A percentile compares a stretch with the other conserved stretches of the same genome.
Conservation (phyloP, 768 basidiomycete species). For the Rhizopogon vesiculosus region DNA sequence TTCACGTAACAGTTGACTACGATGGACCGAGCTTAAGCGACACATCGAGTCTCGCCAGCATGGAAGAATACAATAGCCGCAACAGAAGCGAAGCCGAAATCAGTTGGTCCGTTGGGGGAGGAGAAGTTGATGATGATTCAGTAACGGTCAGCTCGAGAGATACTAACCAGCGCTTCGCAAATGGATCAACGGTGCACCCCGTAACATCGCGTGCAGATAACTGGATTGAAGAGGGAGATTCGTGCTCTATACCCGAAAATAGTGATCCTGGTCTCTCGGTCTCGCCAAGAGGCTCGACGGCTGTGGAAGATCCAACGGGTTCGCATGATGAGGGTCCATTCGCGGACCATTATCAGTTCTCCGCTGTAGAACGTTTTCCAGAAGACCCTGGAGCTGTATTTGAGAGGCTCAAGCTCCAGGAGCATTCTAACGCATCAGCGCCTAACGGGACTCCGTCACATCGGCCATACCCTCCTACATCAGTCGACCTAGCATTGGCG, state of each 20-base stretch:
- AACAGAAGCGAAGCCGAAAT: conserved; percentile 50
- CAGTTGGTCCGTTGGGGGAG: conserved; percentile 35
- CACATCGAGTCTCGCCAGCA: conserved; percentile 73
- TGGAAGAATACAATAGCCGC: conserved; percentile 63
- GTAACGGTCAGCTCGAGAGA: conserved; percentile 75
- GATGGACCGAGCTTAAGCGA: conserved; percentile 91
- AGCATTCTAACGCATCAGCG: conserved; percentile 20
- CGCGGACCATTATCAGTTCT: conserved; percentile 22
- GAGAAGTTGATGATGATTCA: conserved; percentile 64
- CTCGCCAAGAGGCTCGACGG: neutral
- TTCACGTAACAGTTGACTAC: conserved; percentile 80
- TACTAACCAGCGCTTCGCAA: conserved; percentile 22
- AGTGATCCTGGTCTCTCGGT: neutral
- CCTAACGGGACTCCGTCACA: conserved; percentile 24
- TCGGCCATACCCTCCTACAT: conserved; percentile 32
- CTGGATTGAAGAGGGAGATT: neutral
- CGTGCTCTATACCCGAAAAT: conserved; percentile 6
- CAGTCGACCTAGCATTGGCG: conserved; percentile 35
- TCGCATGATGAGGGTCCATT: conserved; percentile 18
- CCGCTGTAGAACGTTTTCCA: conserved; percentile 27
- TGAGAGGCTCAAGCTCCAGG: conserved; percentile 50
- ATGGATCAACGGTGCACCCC: conserved; percentile 1
- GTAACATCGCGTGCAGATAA: neutral
- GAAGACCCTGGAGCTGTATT: conserved; percentile 46
- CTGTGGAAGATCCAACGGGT: neutral